Evolutionary conservation across 768 basidiomycete species (phyloP).

Genomic region (Lentinus brumalis): DNA sequence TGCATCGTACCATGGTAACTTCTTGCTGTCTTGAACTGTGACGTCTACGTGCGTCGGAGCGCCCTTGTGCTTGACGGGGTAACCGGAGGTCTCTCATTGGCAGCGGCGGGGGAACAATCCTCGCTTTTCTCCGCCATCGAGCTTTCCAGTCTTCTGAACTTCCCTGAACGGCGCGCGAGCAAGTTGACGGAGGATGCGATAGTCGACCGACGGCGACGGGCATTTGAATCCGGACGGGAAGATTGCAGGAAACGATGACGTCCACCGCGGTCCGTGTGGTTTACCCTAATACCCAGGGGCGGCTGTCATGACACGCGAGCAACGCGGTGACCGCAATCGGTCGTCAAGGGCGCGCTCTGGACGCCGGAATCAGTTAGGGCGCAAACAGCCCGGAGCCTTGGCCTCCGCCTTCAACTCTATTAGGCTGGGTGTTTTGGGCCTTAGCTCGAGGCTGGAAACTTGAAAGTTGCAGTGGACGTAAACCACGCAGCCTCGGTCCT

Average conservation of each 20-base stretch:
- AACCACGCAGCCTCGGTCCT: slow-evolving; percentile 15
- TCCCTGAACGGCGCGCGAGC: background rate
- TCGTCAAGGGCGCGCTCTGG: slow-evolving; percentile 11
- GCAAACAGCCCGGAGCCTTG: background rate
- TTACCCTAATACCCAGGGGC: slow-evolving; percentile 7
- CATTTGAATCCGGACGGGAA: slow-evolving; percentile 8
- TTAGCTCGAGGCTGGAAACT: slow-evolving; percentile 1
- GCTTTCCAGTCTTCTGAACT: background rate
- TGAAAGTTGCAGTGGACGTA: slow-evolving; percentile 1
- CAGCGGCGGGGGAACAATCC: too few species aligned
- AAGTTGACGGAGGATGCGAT: slow-evolving; percentile 6
- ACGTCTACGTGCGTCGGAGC: too few species aligned
- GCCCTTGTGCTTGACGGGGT: too few species aligned
- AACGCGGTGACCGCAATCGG: slow-evolving; percentile 17
- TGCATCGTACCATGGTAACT: too few species aligned
- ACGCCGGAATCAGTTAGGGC: slow-evolving; percentile 1
- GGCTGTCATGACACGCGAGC: slow-evolving; percentile 6
- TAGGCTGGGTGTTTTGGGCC: background rate
- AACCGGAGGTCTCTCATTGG: too few species aligned
- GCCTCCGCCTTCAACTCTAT: background rate
- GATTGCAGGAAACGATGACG: slow-evolving; percentile 15
- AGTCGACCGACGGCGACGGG: background rate
- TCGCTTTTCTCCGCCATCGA: background rate
- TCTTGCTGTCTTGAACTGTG: too few species aligned
- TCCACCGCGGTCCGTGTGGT: slow-evolving; percentile 4